Percentiles rank a stretch among this genome's conserved stretches.
phyloP scores from a whole-genome alignment of 257 asterid species.

The Solanum sejunctum region DNA sequence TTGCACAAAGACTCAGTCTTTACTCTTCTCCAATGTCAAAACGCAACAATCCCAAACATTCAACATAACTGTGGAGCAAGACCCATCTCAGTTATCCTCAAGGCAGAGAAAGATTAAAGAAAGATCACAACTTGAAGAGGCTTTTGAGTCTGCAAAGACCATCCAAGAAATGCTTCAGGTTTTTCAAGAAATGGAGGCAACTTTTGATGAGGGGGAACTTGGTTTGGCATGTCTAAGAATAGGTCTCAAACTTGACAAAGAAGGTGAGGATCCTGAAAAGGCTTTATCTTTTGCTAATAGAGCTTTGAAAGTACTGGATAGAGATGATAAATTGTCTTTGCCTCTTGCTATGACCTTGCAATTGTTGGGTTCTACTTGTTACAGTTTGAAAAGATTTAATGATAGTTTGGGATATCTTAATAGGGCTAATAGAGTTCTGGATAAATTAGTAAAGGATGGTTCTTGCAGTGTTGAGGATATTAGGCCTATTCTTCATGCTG shows the following conservation, averaged over 20 bases:
- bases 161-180: constrained; percentile 65
- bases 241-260: constrained; percentile 76
- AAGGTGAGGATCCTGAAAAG: constrained; percentile 66
- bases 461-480: constrained; percentile 32
- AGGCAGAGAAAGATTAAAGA: constrained; percentile 60
- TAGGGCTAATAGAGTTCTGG: constrained; percentile 68
- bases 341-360: constrained; percentile 88
- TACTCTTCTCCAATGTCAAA: constrained; percentile 17
- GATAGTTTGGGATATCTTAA: constrained; percentile 80
- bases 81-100: constrained; percentile 35
- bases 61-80: constrained; percentile 33
- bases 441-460: constrained; percentile 35
- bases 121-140: constrained; percentile 62
- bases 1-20: constrained; percentile 17
- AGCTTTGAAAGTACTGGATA: constrained; percentile 57
- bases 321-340: constrained; percentile 36
- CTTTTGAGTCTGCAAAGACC: constrained; percentile 72
- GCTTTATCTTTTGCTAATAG: constrained; percentile 52
- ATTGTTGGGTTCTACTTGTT: constrained; percentile 67
- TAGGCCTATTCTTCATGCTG: constrained; percentile 63
- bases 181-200: constrained; percentile 53
- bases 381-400: constrained; percentile 47
- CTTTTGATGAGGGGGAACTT: constrained; percentile 59
- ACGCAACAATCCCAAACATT: constrained; percentile 14
- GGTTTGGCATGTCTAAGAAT: constrained; percentile 73